Evolutionary conservation across 805 yeast genomes (phyloP), one percentile per base, ranked within the genome.

Genomic region (Starmera dryadoides): DNA sequence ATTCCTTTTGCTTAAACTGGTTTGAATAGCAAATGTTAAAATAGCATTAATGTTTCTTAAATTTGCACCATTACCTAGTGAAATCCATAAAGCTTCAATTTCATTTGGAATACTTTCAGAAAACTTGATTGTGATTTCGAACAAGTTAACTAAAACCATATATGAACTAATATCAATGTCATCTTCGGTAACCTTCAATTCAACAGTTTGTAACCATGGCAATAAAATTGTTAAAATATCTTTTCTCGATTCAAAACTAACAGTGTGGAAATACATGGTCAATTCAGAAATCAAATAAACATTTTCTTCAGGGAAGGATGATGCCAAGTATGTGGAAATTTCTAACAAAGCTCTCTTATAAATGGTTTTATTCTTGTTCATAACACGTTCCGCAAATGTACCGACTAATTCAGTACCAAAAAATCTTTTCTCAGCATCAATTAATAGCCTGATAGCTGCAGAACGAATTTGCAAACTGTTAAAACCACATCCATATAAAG

Each of bases 41-140:
- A 87, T 83, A 2, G 76, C 79, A 34, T 78, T 78, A 17, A 81
- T 80, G 50, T 91, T 88, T n/a, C 65, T 69, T 23, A 75, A 71
- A 22, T 75, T 71, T n/a, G 74, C 71, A 5, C 83, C 86, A 36
- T 74, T 77, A 1, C 94, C 96, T n/a, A 93, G 65, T 0, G 97
- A 91, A 5, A 86, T 87, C 99, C 99, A 93, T 18, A 93, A 60
- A 0, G 95, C 95, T 57, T 89, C 97, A 10, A 93, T 86, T 50
- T 88, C 98, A 50, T 82, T 83, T 33, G 86, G 86, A 48, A 86
- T 77, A 12, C 69, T 67, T 35, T 81, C 80, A 37, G 89, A 77
- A 49, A 81, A 85, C 42, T 77, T 77, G 29, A 87, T 77, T 0
- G 97, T 87, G 30, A 93, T 81, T 48, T 86, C 97, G 56, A 89